phyloP scores from a whole-genome alignment of 352 stramenopile genomes.

The Peronospora belbahrii region DNA sequence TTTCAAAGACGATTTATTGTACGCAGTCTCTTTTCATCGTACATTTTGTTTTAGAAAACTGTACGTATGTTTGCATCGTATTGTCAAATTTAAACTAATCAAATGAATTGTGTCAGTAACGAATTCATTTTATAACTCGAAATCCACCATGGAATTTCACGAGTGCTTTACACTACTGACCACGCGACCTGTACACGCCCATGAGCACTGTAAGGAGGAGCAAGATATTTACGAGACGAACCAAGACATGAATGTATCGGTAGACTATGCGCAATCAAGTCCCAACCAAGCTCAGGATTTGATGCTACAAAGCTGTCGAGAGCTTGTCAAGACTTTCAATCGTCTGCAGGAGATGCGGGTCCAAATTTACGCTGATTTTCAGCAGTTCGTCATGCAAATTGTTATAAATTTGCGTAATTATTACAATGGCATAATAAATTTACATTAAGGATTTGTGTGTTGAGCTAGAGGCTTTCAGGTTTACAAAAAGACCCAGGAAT shows the following conservation, averaged over 20 bases:
- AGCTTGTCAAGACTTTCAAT: constrained; percentile 40
- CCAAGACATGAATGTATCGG: neutral
- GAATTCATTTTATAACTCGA: too few relatives aligned
- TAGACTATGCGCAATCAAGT: neutral
- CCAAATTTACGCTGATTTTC: constrained; percentile 62
- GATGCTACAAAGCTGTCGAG: constrained; percentile 2
- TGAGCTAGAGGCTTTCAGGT: constrained; percentile 47
- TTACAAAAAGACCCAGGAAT: constrained; percentile 57
- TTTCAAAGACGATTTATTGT: constrained; percentile 41
- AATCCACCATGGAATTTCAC: constrained; percentile 52
- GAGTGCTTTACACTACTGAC: constrained; percentile 58
- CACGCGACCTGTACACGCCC: constrained; percentile 43
- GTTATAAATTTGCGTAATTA: neutral
- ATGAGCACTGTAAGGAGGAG: constrained; percentile 49
- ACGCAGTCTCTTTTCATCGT: constrained; percentile 2
- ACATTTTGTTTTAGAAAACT: neutral
- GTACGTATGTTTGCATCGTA: neutral
- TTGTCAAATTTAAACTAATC: neutral
- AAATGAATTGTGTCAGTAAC: too few relatives aligned
- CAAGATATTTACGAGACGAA: constrained; percentile 1
- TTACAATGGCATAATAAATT: neutral
- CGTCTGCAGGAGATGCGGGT: constrained; percentile 55
- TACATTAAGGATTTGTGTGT: neutral
- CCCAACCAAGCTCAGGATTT: constrained; percentile 4
- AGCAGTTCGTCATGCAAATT: constrained; percentile 24